Evolutionary conservation across 2,329 filamentous ascomycete genomes (phyloP), one percentile per base, ranked within the genome.

Genomic region (Fusarium staphyleae): DNA sequence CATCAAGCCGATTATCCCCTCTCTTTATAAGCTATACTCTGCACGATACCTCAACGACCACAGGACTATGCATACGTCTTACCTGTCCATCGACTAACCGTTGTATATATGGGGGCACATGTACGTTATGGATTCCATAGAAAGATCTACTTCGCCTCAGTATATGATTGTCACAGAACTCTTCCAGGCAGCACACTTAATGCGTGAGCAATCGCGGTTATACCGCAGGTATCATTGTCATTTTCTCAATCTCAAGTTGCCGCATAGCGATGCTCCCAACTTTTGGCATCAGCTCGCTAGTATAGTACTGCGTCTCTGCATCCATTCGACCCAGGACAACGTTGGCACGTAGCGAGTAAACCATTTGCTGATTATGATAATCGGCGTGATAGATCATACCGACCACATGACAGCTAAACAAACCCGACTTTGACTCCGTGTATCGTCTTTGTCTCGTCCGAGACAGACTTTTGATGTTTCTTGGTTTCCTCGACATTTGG

Each of bases 201-300:
- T 66, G 39, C 49, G 42, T 63, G 57, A 61, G 47, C 48, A 49
- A 54, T 63, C 50, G 62, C 58, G 63, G 44, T 18, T 32, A 36
- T 47, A 46, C 56, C 52, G 55, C 58, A 49, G 52, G 48, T 63
- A 63, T 67, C 64, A 61, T 66, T 66, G 57, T 56, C 50, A 56
- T n/a, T 64, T 63, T 62, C 49, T 60, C 58, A 52, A 64, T 57
- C 65, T 63, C 47, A 56, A 43, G 52, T 54, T 53, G 57, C 55
- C 26, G 41, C 39, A 50, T 42, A 55, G 54, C 51, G 61, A 59
- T 57, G 52, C 58, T 65, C 55, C 50, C 48, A 57, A 48, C 57
- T 66, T 67, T 67, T 60, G 32, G 52, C 53, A 35, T 34, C 43
- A 43, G 32, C 50, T 54, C 45, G 39, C 50, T 48, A 39, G 12